Evolutionary conservation across 305 asterid species (phyloP), one percentile per base, ranked within the genome.

Genomic region (Rubia tinctorum): DNA sequence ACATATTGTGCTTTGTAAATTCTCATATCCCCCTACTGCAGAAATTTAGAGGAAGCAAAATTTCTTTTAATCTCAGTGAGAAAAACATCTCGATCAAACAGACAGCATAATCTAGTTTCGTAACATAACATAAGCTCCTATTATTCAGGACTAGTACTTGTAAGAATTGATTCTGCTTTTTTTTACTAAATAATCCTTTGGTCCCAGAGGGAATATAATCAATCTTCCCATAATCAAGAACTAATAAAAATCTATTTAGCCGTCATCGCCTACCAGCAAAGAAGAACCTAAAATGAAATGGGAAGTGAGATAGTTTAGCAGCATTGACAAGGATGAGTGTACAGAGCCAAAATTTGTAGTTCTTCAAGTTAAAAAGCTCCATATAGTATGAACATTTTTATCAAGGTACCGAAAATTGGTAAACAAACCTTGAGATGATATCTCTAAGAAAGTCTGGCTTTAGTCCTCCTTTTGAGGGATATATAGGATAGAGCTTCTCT

Each of bases 401-500:
- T 59, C 59, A 71, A n/a, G 51, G 23, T 11, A 9, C 59, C 49
- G 7, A 37, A 30, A 34, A 59, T 67, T 47, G 30, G 71, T 66
- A 79, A n/a, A 74, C 84, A 64, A 74, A 95, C 99, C 99, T 90
- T 83, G 91, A 86, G 69, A 95, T 88, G 37, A 79, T 73, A 74
- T 95, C 96, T 84, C 95, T 85, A 22, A 95, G 81, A 72, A 88
- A 81, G 78, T 81, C 87, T 60, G 99, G 88, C 68, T 76, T 92
- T 37, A 95, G 86, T 80, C 96, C 97, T 82, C 89, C 94, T 84
- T 89, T 95, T 25, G 98, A 92, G 74, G 99, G 97, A 82, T 95
- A 92, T 75, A 95, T 89, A 69, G 99, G 98, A 84, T 92, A 92
- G 18, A 97, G 98, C 83, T 89, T 89, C 86, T 90, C 96, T 86